phyloP scores from a whole-genome alignment of 768 basidiomycete species.

The Lactarius evosmus region DNA sequence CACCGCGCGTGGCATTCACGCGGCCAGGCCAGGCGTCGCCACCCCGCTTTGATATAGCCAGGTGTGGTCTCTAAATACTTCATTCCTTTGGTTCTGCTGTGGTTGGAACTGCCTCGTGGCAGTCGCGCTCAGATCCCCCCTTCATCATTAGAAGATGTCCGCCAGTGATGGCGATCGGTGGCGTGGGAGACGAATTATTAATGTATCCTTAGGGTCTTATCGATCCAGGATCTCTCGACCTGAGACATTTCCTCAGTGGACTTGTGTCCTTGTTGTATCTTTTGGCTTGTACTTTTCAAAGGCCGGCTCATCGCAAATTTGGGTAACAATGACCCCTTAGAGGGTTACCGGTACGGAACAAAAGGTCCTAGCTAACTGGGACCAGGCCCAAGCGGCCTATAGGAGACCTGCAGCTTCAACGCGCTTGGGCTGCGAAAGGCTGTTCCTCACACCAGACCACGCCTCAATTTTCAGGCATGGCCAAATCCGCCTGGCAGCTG shows the following conservation, averaged over 20 bases:
- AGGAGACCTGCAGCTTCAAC: background rate
- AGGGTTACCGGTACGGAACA: background rate
- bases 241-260: background rate
- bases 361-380: background rate
- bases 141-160: too few relatives aligned
- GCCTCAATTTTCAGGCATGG: background rate
- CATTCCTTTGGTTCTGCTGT: background rate
- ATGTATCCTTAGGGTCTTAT: background rate
- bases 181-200: background rate
- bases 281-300: background rate
- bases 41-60: background rate
- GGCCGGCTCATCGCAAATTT: background rate
- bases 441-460: background rate
- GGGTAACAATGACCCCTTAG: background rate
- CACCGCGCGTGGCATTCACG: slow-evolving; percentile 1
- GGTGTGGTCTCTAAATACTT: background rate
- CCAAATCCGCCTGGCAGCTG: background rate
- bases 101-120: background rate
- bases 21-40: background rate
- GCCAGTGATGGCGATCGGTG: too few relatives aligned
- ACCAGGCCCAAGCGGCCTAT: background rate
- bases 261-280: background rate
- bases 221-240: background rate
- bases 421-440: background rate
- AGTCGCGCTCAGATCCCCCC: background rate